Conservation (phyloP, 352 stramenopile species). For the Aphanomyces astaci region DNA sequence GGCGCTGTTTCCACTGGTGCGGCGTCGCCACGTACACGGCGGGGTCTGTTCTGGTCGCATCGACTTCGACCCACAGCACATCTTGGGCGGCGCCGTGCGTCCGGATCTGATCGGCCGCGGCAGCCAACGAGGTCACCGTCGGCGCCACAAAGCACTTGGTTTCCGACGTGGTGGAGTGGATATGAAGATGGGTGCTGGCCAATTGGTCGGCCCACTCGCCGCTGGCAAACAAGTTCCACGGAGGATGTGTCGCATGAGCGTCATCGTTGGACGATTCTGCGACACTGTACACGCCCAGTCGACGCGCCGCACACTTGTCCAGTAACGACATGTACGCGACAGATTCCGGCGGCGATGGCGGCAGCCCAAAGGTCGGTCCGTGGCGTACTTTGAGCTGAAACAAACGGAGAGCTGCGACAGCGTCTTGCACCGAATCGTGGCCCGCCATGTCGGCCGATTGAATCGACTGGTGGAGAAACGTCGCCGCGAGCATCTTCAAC, state of each 20-base stretch:
- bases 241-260: conserved; percentile 29
- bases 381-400: conserved; percentile 61
- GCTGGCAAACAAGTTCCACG: conserved; percentile 64
- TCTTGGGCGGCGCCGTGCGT: conserved; percentile 28
- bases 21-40: conserved; percentile 59
- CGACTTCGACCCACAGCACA: conserved; percentile 70
- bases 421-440: conserved; percentile 81
- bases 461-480: conserved; percentile 70
- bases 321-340: conserved; percentile 58
- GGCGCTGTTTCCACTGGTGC: conserved; percentile 55
- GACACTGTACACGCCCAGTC: conserved; percentile 3
- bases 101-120: neutral
- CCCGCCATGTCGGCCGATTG: conserved; percentile 46
- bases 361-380: conserved; percentile 65
- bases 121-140: neutral
- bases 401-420: conserved; percentile 66
- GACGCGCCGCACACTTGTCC: conserved; percentile 53
- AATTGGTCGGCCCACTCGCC: conserved; percentile 43
- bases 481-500: conserved; percentile 78
- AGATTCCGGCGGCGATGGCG: conserved; percentile 31
- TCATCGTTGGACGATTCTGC: neutral
- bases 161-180: neutral
- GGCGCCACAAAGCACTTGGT: neutral
- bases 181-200: neutral
- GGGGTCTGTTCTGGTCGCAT: conserved; percentile 33